These are phyloP conservation scores for Calonectria pseudoturangicola DNA, from an alignment of 2,329 filamentous ascomycete genomes.

Conservation along the genomic window DNA sequence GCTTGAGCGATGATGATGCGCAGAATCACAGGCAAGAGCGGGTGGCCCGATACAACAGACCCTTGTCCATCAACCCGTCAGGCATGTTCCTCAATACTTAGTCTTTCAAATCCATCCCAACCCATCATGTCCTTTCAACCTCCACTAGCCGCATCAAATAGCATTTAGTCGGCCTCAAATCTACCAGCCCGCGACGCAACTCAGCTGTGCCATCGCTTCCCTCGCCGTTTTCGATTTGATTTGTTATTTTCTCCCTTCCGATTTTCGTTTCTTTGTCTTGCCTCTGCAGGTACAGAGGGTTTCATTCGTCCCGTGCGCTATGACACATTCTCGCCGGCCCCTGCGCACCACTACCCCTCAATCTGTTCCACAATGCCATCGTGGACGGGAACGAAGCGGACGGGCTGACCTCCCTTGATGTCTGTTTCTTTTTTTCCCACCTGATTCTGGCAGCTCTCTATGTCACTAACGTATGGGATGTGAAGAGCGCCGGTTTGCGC, in stretches of 20 bases:
- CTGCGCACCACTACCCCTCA: slow-evolving; percentile 9
- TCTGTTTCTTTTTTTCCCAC: slow-evolving; percentile 4
- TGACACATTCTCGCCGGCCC: slow-evolving; percentile 20
- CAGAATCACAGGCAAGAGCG: slow-evolving; percentile 16
- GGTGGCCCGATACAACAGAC: slow-evolving; percentile 17
- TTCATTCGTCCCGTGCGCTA: slow-evolving; percentile 10
- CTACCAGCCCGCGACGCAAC: background rate
- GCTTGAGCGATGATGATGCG: slow-evolving; percentile 22
- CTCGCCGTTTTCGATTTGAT: background rate
- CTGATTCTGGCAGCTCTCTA: background rate
- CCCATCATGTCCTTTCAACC: slow-evolving; percentile 13
- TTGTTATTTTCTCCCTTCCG: background rate
- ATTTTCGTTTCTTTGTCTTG: slow-evolving; percentile 17
- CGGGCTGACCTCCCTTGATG: background rate
- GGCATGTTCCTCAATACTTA: slow-evolving; percentile 15
- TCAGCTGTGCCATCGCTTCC: background rate
- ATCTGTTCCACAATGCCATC: slow-evolving; percentile 25
- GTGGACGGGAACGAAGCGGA: slow-evolving; percentile 18
- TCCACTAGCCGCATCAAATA: slow-evolving; percentile 14
- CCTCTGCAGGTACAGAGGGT: slow-evolving; percentile 33
- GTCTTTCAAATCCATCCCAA: slow-evolving; percentile 8
- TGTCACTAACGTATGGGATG: background rate
- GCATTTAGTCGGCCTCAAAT: background rate
- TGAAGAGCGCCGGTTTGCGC: slow-evolving; percentile 1
- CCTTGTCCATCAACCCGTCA: slow-evolving; percentile 16